Evolutionary conservation across 2,329 filamentous ascomycete species (phyloP).

Genomic region (Trichoderma harzianum): DNA sequence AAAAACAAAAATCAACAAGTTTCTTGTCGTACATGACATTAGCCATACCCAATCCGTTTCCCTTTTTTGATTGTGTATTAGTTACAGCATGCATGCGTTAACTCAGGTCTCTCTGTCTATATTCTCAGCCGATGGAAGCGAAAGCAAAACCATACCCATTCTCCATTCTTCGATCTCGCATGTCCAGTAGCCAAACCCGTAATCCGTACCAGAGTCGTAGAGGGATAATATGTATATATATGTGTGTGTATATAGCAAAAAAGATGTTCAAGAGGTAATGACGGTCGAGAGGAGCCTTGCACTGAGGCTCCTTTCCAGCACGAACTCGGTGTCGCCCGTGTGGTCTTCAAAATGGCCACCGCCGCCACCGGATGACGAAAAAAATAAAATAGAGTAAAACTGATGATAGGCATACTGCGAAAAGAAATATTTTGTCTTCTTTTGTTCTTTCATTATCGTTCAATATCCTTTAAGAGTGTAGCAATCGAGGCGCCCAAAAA

Average conservation of each 20-base stretch:
- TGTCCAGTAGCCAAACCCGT: conserved; percentile 18
- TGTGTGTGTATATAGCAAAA: conserved; percentile 17
- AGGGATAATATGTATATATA: conserved; percentile 13
- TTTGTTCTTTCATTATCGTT: conserved; percentile 15
- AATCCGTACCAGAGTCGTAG: conserved; percentile 15
- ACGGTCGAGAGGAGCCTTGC: background rate
- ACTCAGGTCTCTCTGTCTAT: conserved; percentile 34
- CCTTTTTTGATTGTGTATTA: conserved; percentile 37
- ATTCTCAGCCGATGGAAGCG: conserved; percentile 32
- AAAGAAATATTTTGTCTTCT: conserved; percentile 17
- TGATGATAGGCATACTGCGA: conserved; percentile 4
- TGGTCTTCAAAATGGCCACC: background rate
- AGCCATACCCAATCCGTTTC: conserved; percentile 33
- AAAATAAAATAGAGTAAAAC: background rate
- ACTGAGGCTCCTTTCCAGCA: background rate
- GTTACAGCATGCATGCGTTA: conserved; percentile 34
- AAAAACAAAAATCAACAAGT: conserved; percentile 24
- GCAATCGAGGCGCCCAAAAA: background rate
- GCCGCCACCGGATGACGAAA: background rate
- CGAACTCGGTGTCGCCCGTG: background rate
- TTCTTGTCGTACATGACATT: conserved; percentile 35
- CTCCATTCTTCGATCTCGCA: conserved; percentile 19
- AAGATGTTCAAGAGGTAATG: conserved; percentile 5
- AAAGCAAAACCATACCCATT: conserved; percentile 26
- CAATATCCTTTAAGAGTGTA: conserved; percentile 1